phyloP scores from a whole-genome alignment of 495 filamentous ascomycete genomes.

The Jackrogersella multiformis region DNA sequence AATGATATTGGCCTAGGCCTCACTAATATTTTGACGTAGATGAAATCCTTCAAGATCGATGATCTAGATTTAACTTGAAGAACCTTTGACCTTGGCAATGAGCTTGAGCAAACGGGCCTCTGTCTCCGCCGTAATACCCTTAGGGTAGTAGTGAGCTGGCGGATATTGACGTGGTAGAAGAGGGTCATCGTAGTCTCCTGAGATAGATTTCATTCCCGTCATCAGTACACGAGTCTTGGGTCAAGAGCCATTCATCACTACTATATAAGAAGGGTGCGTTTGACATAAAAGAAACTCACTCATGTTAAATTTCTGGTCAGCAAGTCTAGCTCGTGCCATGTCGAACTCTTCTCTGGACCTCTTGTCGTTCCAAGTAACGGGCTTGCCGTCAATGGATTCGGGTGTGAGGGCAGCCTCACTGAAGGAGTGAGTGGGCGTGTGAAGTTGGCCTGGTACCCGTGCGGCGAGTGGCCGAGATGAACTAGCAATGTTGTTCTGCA shows the following conservation, averaged over 20 bases:
- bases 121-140: slow-evolving; percentile 46
- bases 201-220: not conserved
- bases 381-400: slow-evolving; percentile 51
- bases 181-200: slow-evolving; percentile 55
- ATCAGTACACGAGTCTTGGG: not conserved
- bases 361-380: slow-evolving; percentile 63
- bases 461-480: slow-evolving; percentile 46
- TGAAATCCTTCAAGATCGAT: not conserved
- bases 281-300: slow-evolving; percentile 42
- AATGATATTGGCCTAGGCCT: not conserved
- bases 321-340: slow-evolving; percentile 42
- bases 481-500: slow-evolving; percentile 41
- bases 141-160: slow-evolving; percentile 47
- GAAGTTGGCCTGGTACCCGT: slow-evolving; percentile 36
- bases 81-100: slow-evolving; percentile 46
- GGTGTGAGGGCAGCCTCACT: slow-evolving; percentile 31
- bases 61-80: not conserved
- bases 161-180: slow-evolving; percentile 46
- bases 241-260: not conserved
- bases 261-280: not conserved
- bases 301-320: slow-evolving; percentile 53
- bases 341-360: slow-evolving; percentile 70
- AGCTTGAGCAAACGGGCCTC: slow-evolving; percentile 47
- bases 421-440: slow-evolving; percentile 42
- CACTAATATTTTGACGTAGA: not conserved